Evolutionary conservation across 2,329 filamentous ascomycete species (phyloP), one percentile per base, ranked within the genome.

Genomic region (Ceratocystis lukuohia): DNA sequence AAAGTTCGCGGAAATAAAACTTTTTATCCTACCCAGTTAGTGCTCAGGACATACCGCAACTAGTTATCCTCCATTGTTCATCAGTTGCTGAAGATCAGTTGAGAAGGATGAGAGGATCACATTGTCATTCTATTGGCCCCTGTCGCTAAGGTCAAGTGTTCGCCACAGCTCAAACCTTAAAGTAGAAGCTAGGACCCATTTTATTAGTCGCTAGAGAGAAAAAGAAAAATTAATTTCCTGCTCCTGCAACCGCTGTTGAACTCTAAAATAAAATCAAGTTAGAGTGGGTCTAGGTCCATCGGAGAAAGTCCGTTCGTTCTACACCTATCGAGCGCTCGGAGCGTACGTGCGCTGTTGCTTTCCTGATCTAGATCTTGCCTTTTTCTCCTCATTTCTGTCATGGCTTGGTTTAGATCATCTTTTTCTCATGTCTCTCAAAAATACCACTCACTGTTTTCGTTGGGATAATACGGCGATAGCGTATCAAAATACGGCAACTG

Each of bases 81-180:
- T 22, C 48, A 59, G 56, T 8, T 37, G 22, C 25, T 37, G 15
- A n/a, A 33, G 30, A 59, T 59, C 56, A 30, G 5, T 8, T 20
- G 5, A 2, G 5, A 17, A 59, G 56, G 28, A 59, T 59, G 17
- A 10, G 12, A 59, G 56, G 56, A 59, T 59, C 28, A 59, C 56
- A 59, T 59, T 59, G 56, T 59, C 56, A 59, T 37, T 41, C 56
- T 59, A 59, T 37, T 22, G 28, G 25, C 30, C 56, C 56, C 56
- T 59, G 56, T 37, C 25, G 56, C 25, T 37, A 8, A 20, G 56
- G 56, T 59, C 30, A 25, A 15, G 12, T 59, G 30, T 30, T 59
- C 6, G 28, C 30, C 15, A 59, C 56, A 20, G 56, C 56, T 59
- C 56, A 59, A 59, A 59, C 25, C 56, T 37, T 59, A 33, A 59